Evolutionary conservation across 345 rosid genomes (phyloP), one percentile per base, ranked within the genome.

Genomic region (Dipteronia sinensis): DNA sequence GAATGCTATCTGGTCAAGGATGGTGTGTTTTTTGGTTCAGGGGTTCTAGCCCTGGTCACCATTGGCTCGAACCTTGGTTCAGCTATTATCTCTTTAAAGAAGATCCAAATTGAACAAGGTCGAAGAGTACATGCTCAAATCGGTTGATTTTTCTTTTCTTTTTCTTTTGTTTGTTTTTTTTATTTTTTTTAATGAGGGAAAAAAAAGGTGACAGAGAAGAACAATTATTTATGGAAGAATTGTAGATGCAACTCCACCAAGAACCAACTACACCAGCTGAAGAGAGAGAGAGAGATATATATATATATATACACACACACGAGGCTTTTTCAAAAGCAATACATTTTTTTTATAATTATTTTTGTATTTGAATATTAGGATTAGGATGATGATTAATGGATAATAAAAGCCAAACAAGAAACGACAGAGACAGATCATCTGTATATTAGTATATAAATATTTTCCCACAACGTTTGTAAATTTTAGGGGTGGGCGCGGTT

Each of bases 1-100:
- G 89, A 91, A 23, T 95, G 98, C 81, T 95, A 91, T 75, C 42
- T 87, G 2, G 95, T 91, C 59, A 93, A 79, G 69, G 85, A 83
- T 20, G 95, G 97, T 3, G 83, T 93, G 53, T 95, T 75, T 63
- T 38, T 84, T 47, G 87, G 85, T 20, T 88, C 97, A 0, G 93
- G 91, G 1, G 66, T 80, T 7, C 74, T 90, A 31, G 86, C 79
- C 70, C 61, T 87, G 63, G 58, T 85, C n/a, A 80, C 89, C 46
- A 38, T 81, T 0, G 83, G 85, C 17, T 40, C 87, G 47, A 67
- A 81, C 58, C 74, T 92, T 34, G 86, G 80, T 53, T 82, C 90
- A 4, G 86, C 90, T 15, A 20, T 55, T 6, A 42, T 73, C 65
- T 73, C 77, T 5, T 53, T 64, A 25, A 74, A 7, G 29, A 78